Evolutionary conservation across 352 stramenopile genomes (phyloP), one percentile per base, ranked within the genome.

Genomic region (Globisporangium cystogenes): DNA sequence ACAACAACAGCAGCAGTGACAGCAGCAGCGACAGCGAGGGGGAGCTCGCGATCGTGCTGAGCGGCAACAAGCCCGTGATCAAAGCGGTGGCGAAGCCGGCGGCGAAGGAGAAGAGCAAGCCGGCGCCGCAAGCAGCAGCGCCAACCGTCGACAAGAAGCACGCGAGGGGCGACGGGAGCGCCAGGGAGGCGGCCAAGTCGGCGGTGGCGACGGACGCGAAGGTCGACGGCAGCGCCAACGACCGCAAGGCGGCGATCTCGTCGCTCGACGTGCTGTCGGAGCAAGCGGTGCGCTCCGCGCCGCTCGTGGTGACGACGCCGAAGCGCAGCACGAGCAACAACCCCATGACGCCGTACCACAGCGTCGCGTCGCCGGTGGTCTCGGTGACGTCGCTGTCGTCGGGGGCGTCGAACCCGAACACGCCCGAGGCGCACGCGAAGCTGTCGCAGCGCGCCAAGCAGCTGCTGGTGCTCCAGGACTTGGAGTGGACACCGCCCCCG

Each of bases 321-420:
- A 76, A 70, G 33, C 59, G 59, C 41, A 18, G 33, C 33, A 39
- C 33, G 14, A 59, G 21, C 15, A 20, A 43, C 26, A 53, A 55
- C 33, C 41, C 23, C 4, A 23, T 53, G 31, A 68, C 60, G 24
- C n/a, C 63, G 8, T 62, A 55, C 4, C 50, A 55, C 14, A 70
- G 58, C 14, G 67, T 79, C 0, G 68, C 74, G 10, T 90, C 79
- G 31, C 79, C 79, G 0, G 79, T 90, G 10, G 79, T 90, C 29
- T 90, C 79, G 0, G 76, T 87, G 47, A 87, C 79, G 16, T 87
- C 78, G 4, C 60, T 68, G 1, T 89, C 76, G 16, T 72, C 67
- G 0, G 70, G 62, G 2, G 85, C 74, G 10, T 87, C 74, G 26
- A 82, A 85, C 43, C 76, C 79, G 5, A 85, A 87, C 47, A 87